A percentile compares a stretch with the other conserved stretches of the same genome.
Evolutionary conservation across 139 green algal species (phyloP).

Genomic region (Helicosporidium sp.): DNA sequence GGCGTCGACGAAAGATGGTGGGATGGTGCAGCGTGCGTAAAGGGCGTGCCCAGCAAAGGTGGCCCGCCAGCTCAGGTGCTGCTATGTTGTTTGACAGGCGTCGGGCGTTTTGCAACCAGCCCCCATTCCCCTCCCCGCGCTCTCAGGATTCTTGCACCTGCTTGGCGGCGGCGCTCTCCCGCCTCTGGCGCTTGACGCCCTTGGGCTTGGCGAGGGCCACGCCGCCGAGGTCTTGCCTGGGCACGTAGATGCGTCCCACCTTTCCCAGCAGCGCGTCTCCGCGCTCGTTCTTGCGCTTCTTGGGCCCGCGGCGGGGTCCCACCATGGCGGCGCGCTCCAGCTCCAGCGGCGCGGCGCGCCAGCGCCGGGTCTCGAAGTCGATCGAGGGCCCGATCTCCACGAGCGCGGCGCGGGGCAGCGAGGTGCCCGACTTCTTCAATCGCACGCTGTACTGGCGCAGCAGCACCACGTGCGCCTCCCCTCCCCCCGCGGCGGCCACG

Average conservation of each 20-base stretch:
- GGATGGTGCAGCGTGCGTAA: no score
- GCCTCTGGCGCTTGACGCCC: slow-evolving; percentile 49
- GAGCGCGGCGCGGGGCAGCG: slow-evolving; percentile 55
- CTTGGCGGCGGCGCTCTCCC: slow-evolving; percentile 16
- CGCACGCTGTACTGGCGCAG: slow-evolving; percentile 54
- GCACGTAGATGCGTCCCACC: slow-evolving; percentile 83
- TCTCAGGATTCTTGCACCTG: no score
- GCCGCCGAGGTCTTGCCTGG: slow-evolving; percentile 53
- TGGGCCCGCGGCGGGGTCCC: slow-evolving; percentile 40
- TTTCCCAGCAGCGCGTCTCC: slow-evolving; percentile 54
- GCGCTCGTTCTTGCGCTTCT: slow-evolving; percentile 79
- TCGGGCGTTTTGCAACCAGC: no score
- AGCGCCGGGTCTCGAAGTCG: slow-evolving; percentile 51
- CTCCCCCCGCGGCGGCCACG: no score
- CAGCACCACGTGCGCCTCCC: no score
- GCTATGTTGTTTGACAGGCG: no score
- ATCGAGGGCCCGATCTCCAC: slow-evolving; percentile 62
- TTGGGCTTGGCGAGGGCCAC: slow-evolving; percentile 71
- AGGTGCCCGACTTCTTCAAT: slow-evolving; percentile 48
- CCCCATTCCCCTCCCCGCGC: no score
- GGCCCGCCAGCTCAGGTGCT: no score
- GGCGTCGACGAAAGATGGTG: no score
- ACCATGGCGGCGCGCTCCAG: slow-evolving; percentile 62
- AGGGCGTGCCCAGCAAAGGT: no score
- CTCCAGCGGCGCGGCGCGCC: slow-evolving; percentile 30